These are phyloP conservation scores for Tylopilus vinaceipallidus DNA, from an alignment of 768 basidiomycete genomes.

Conservation along the genomic window DNA sequence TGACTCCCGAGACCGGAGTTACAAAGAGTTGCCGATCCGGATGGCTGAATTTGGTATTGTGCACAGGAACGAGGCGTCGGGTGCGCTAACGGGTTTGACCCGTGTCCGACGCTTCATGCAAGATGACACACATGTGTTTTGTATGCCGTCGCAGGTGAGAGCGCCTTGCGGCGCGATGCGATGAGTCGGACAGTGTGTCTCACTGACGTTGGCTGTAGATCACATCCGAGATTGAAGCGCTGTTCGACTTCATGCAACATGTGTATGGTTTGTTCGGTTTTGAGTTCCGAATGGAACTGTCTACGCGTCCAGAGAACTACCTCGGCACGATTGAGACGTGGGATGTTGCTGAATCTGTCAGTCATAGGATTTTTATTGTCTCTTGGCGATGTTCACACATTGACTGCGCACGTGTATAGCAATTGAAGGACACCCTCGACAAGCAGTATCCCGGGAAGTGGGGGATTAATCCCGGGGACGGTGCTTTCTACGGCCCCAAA, in stretches of 20 bases:
- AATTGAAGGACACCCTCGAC: conserved; percentile 82
- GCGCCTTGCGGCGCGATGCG: not conserved
- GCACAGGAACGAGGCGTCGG: conserved; percentile 94
- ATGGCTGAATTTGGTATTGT: conserved; percentile 99
- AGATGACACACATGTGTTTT: conserved; percentile 99
- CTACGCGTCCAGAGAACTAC: conserved; percentile 93
- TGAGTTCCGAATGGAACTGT: conserved; percentile 89
- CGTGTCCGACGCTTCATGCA: conserved; percentile 94
- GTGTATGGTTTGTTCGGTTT: conserved; percentile 95
- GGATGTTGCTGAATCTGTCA: conserved; percentile 82
- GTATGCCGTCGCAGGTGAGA: conserved; percentile 83
- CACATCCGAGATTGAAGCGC: conserved; percentile 75
- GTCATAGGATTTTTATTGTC: conserved; percentile 12
- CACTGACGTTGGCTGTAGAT: conserved; percentile 47
- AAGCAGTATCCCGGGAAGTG: conserved; percentile 85
- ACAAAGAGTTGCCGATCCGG: conserved; percentile 93
- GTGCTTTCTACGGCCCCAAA: conserved; percentile 99
- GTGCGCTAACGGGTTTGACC: conserved; percentile 89
- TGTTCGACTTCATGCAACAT: conserved; percentile 95
- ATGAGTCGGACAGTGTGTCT: too few species aligned
- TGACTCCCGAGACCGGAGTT: conserved; percentile 88
- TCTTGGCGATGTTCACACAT: not conserved
- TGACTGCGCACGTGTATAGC: conserved; percentile 42
- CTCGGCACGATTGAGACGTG: conserved; percentile 89
- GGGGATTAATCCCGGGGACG: conserved; percentile 93